Evolutionary conservation across 2,329 filamentous ascomycete species (phyloP).

Genomic region (Fusarium setosum): DNA sequence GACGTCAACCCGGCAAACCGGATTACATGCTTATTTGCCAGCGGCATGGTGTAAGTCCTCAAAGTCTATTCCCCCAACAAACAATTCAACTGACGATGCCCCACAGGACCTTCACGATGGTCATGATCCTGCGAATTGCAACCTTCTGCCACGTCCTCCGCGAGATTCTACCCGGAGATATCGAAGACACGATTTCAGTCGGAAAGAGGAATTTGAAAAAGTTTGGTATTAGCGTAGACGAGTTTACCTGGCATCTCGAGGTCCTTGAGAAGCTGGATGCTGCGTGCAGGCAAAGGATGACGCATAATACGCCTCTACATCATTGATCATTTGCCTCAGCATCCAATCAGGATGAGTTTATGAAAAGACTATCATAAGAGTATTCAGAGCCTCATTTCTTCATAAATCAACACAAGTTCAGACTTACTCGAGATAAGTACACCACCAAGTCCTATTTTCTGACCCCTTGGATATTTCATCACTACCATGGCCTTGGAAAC

Average conservation of each 20-base stretch:
- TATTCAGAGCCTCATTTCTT: no score
- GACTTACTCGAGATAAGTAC: no score
- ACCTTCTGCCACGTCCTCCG: slow-evolving; percentile 24
- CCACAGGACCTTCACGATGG: slow-evolving; percentile 19
- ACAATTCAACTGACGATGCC: neutral
- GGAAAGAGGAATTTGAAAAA: slow-evolving; percentile 11
- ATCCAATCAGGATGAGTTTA: no score
- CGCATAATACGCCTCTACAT: neutral
- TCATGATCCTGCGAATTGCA: slow-evolving; percentile 42
- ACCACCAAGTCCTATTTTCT: no score
- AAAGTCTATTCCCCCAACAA: accelerated
- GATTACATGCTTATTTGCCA: slow-evolving; percentile 43
- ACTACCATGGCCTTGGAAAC: no score
- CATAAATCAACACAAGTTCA: no score
- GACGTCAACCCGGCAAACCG: slow-evolving; percentile 39
- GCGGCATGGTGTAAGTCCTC: slow-evolving; percentile 45
- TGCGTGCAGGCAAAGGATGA: neutral
- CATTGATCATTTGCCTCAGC: no score
- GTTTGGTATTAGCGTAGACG: slow-evolving; percentile 1
- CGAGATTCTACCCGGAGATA: neutral
- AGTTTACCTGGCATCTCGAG: slow-evolving; percentile 13
- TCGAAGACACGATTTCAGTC: neutral
- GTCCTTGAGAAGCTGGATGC: slow-evolving; percentile 11
- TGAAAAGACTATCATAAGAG: no score
- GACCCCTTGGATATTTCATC: no score